These are phyloP conservation scores for Bocquillonia castaneifolia DNA, from an alignment of 441 rosid genomes.

Conservation along the genomic window DNA sequence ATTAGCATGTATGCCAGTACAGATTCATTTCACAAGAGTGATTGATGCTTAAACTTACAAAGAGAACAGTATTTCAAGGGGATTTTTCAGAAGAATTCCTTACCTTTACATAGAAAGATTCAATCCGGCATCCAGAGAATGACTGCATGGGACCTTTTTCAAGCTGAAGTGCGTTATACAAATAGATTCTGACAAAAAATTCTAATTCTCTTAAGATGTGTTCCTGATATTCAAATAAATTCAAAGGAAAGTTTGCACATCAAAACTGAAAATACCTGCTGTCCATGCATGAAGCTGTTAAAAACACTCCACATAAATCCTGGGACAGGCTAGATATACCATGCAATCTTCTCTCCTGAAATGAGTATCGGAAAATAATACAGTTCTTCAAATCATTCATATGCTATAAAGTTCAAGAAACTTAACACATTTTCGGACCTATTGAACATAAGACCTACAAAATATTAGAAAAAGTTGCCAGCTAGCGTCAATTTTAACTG, in stretches of 20 bases:
- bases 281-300: constrained; percentile 94
- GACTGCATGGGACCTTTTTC: constrained; percentile 67
- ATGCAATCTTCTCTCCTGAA: constrained; percentile 63
- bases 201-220: background rate
- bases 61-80: background rate
- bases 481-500: background rate
- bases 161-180: constrained; percentile 71
- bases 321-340: constrained; percentile 87
- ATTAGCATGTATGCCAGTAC: constrained; percentile 1
- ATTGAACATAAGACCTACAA: background rate
- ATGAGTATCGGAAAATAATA: constrained; percentile 1
- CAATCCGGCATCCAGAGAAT: constrained; percentile 69
- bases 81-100: constrained; percentile 4
- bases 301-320: constrained; percentile 61
- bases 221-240: background rate
- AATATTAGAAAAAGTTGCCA: background rate
- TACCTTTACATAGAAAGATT: constrained; percentile 88
- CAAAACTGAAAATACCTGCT: constrained; percentile 42
- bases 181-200: constrained; percentile 51
- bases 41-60: background rate
- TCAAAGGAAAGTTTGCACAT: constrained; percentile 2
- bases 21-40: constrained; percentile 13
- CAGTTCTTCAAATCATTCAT: background rate
- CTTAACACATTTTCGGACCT: background rate
- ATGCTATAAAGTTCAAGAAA: background rate